These are phyloP conservation scores for Fraxinus latifolia DNA, from an alignment of 305 asterid species.

Conservation along the genomic window DNA sequence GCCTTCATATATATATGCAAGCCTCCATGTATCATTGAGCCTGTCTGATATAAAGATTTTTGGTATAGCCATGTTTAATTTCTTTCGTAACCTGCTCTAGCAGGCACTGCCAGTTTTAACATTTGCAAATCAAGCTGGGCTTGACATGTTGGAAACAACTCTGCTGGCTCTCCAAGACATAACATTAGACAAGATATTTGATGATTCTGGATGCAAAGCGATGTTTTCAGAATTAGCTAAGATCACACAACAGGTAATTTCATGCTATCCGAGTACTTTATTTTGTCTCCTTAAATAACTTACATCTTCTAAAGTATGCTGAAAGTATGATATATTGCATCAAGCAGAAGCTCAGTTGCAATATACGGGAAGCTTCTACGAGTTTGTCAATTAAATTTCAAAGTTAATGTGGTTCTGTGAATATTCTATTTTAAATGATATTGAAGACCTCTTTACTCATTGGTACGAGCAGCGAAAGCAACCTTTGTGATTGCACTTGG, in stretches of 20 bases:
- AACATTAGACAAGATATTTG: slow-evolving; percentile 42
- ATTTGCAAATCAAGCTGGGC: slow-evolving; percentile 86
- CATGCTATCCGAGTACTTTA: background rate
- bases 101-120: slow-evolving; percentile 71
- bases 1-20: background rate
- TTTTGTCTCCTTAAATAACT: background rate
- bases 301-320: background rate
- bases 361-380: background rate
- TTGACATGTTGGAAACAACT: slow-evolving; percentile 86
- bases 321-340: background rate
- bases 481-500: background rate
- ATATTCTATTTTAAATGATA: background rate
- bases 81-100: background rate
- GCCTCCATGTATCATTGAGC: background rate
- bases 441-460: background rate
- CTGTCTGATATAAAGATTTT: background rate
- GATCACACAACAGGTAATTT: slow-evolving; percentile 65
- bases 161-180: slow-evolving; percentile 86
- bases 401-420: background rate
- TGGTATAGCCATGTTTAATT: slow-evolving; percentile 9
- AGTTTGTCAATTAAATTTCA: background rate
- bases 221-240: background rate
- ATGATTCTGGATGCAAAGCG: slow-evolving; percentile 51
- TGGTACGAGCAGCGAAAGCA: background rate
- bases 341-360: background rate